Evolutionary conservation across 108 stramenopile species (phyloP).

Genomic region (Pseudonitzschia pungens): DNA sequence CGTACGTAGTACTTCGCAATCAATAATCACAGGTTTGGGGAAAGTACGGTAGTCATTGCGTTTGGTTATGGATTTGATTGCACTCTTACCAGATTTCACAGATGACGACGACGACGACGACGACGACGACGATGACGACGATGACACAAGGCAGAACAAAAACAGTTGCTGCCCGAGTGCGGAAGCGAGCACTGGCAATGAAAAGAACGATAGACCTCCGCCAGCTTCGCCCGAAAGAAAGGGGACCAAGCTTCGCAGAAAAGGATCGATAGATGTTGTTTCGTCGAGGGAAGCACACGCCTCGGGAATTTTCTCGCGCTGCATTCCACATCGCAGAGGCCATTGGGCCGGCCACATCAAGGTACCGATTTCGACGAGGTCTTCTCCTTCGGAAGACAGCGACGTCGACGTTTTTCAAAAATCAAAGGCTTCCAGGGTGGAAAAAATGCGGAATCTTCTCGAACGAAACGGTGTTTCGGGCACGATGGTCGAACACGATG

Average conservation of each 20-base stretch:
- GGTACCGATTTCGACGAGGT: conserved; percentile 22
- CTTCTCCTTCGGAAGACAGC: not conserved
- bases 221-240: not conserved
- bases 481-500: conserved; percentile 27
- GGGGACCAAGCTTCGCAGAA: not conserved
- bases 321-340: conserved; percentile 42
- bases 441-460: conserved; percentile 14
- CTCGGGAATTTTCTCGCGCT: conserved; percentile 15
- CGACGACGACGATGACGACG: not conserved
- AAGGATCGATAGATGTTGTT: conserved; percentile 18
- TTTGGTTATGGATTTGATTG: conserved; percentile 5
- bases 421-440: not conserved
- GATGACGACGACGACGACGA: conserved; percentile 5
- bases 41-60: no score
- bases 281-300: conserved; percentile 17
- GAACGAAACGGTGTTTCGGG: conserved; percentile 30
- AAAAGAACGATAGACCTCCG: not conserved
- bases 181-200: not conserved
- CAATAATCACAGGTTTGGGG: no score
- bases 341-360: conserved; percentile 55
- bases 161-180: not conserved
- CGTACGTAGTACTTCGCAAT: no score
- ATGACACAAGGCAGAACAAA: not conserved
- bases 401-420: not conserved
- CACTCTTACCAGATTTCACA: not conserved